Conservation (phyloP, 2,329 filamentous ascomycete genomes). For the Coniella lustricola region DNA sequence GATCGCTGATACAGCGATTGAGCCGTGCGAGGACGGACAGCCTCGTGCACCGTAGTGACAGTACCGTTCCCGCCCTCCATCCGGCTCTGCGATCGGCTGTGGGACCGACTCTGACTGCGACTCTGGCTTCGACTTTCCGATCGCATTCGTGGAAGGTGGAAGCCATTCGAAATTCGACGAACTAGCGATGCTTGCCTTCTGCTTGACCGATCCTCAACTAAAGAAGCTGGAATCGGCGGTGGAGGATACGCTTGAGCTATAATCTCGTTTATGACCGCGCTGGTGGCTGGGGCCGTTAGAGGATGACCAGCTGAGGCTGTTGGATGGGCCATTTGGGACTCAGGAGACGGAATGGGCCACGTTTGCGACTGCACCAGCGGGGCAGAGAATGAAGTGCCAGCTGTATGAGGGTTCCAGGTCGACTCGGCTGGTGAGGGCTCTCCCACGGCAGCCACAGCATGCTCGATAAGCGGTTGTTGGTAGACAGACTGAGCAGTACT, state of each 20-base stretch:
- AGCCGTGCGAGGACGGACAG: not conserved
- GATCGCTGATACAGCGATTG: conserved; percentile 12
- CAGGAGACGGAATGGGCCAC: conserved; percentile 36
- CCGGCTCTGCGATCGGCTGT: not conserved
- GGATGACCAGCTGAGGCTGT: conserved; percentile 27
- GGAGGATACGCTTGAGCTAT: conserved; percentile 31
- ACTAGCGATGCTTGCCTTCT: conserved; percentile 29
- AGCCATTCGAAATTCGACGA: conserved; percentile 36
- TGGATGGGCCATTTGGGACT: conserved; percentile 20
- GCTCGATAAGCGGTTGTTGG: conserved; percentile 13
- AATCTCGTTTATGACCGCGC: conserved; percentile 26
- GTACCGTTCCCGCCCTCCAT: not conserved
- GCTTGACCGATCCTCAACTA: conserved; percentile 31
- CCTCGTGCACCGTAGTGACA: not conserved
- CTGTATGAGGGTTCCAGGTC: conserved; percentile 17
- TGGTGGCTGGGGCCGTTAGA: conserved; percentile 33
- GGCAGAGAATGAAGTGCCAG: conserved; percentile 22
- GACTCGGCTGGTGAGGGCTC: conserved; percentile 7
- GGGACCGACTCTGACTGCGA: conserved; percentile 2
- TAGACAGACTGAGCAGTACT: conserved; percentile 18
- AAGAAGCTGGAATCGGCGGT: conserved; percentile 32
- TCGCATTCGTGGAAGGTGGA: conserved; percentile 35
- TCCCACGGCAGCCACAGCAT: not conserved
- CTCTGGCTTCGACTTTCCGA: conserved; percentile 27
- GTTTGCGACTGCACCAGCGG: conserved; percentile 29